A percentile compares a stretch with the other conserved stretches of the same genome.
These are phyloP conservation scores for Tinospora cordifolia DNA, from an alignment of 164 flowering plant genomes.

Conservation along the genomic window DNA sequence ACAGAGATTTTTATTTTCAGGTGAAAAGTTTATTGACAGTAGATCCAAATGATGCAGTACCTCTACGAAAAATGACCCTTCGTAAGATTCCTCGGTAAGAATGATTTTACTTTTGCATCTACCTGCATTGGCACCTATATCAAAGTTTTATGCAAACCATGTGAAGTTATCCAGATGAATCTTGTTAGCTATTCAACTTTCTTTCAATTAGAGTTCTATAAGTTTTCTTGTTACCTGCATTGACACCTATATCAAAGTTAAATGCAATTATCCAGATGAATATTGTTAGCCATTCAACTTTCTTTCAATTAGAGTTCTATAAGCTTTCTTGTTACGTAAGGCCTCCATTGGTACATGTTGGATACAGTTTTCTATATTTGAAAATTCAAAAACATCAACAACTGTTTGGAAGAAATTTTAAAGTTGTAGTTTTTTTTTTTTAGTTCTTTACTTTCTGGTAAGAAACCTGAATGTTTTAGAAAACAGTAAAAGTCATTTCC, in stretches of 20 bases:
- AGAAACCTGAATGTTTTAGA: too few relatives aligned
- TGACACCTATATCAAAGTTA: not conserved
- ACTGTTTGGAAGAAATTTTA: too few relatives aligned
- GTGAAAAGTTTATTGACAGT: slow-evolving; percentile 71
- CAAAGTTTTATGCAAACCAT: not conserved
- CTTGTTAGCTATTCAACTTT: not conserved
- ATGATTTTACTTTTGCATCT: not conserved
- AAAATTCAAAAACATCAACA: too few relatives aligned
- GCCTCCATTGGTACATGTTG: too few relatives aligned
- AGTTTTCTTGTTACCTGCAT: too few relatives aligned
- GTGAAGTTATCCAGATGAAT: not conserved
- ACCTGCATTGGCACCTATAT: not conserved
- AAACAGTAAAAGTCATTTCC: too few relatives aligned
- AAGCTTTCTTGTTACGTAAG: too few relatives aligned
- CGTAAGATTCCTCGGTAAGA: slow-evolving; percentile 80
- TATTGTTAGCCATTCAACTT: not conserved
- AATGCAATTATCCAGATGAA: not conserved
- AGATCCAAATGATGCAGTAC: slow-evolving; percentile 56
- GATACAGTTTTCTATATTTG: too few relatives aligned
- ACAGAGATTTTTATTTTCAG: slow-evolving; percentile 30
- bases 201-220: too few relatives aligned
- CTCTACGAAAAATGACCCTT: slow-evolving; percentile 60
- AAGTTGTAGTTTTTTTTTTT: too few relatives aligned
- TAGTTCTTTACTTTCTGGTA: too few relatives aligned
- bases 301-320: too few relatives aligned